These are phyloP conservation scores for Entomortierella chlamydospora DNA, from an alignment of 192 early-diverging fungal genomes.

Conservation along the genomic window DNA sequence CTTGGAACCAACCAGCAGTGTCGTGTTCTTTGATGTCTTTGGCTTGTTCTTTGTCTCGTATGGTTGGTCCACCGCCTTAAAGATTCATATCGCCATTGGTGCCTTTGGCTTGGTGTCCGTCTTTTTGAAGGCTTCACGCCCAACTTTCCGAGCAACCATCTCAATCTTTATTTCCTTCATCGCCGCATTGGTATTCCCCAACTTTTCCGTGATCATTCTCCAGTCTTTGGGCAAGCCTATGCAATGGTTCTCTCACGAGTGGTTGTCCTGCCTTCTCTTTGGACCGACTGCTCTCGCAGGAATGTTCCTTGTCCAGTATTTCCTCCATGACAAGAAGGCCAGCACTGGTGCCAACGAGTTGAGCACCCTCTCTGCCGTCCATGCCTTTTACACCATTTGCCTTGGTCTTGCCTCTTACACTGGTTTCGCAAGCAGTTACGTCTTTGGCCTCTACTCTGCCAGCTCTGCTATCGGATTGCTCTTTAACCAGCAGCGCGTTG, in stretches of 20 bases:
- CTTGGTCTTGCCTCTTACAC: constrained; percentile 51
- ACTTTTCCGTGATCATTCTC: constrained; percentile 40
- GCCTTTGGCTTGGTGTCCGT: constrained; percentile 38
- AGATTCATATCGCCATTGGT: constrained; percentile 58
- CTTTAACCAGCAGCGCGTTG: constrained; percentile 54
- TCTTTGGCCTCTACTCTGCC: constrained; percentile 58
- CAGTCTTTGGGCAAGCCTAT: constrained; percentile 58
- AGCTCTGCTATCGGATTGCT: constrained; percentile 30
- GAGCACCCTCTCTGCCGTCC: constrained; percentile 37
- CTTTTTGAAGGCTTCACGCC: constrained; percentile 22
- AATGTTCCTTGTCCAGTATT: constrained; percentile 57
- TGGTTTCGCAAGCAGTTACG: constrained; percentile 60
- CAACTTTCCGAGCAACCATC: constrained; percentile 39
- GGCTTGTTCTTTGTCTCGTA: constrained; percentile 72
- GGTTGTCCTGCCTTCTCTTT: constrained; percentile 65
- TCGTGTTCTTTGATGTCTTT: constrained; percentile 75
- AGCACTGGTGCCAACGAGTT: constrained; percentile 47
- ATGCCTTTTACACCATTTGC: constrained; percentile 38
- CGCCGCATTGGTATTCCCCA: constrained; percentile 39
- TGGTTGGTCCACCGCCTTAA: constrained; percentile 63
- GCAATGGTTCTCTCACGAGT: constrained; percentile 74
- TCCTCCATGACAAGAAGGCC: constrained; percentile 50
- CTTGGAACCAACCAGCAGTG: constrained; percentile 62
- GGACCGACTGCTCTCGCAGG: constrained; percentile 62
- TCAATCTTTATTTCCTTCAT: constrained; percentile 51